phyloP scores from a whole-genome alignment of 1,139 yeast genomes.

The Debaryomyces udenii region DNA sequence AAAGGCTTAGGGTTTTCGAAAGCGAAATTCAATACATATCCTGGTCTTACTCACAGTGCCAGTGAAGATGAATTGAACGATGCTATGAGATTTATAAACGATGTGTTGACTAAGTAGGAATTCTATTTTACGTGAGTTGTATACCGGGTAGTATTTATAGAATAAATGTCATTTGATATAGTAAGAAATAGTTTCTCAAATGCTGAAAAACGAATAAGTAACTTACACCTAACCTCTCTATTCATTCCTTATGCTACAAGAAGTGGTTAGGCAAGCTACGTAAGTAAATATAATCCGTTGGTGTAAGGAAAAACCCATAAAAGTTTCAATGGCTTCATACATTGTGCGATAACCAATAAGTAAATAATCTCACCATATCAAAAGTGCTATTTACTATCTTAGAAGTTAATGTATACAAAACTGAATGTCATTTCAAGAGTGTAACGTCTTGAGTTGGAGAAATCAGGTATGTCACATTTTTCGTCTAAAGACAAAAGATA shows the following conservation, averaged over 20 bases:
- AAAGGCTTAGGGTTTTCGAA: constrained; percentile 53
- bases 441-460: constrained; percentile 10
- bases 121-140: too few relatives aligned
- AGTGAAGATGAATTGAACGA: constrained; percentile 67
- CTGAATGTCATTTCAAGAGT: constrained; percentile 10
- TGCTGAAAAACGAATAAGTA: too few relatives aligned
- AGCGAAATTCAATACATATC: constrained; percentile 59
- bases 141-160: too few relatives aligned
- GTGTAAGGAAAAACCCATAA: too few relatives aligned
- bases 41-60: constrained; percentile 69
- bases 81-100: constrained; percentile 51
- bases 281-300: too few relatives aligned
- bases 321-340: background rate
- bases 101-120: constrained; percentile 1
- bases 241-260: too few relatives aligned
- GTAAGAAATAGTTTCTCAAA: too few relatives aligned
- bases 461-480: constrained; percentile 13
- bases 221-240: too few relatives aligned
- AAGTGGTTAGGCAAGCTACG: too few relatives aligned
- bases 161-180: too few relatives aligned
- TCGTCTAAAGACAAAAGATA: constrained; percentile 70
- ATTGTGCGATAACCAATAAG: constrained; percentile 7
- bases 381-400: background rate
- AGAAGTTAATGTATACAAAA: constrained; percentile 5
- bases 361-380: constrained; percentile 1